Conservation (phyloP, 164 flowering plant species). For the Piper longum region DNA sequence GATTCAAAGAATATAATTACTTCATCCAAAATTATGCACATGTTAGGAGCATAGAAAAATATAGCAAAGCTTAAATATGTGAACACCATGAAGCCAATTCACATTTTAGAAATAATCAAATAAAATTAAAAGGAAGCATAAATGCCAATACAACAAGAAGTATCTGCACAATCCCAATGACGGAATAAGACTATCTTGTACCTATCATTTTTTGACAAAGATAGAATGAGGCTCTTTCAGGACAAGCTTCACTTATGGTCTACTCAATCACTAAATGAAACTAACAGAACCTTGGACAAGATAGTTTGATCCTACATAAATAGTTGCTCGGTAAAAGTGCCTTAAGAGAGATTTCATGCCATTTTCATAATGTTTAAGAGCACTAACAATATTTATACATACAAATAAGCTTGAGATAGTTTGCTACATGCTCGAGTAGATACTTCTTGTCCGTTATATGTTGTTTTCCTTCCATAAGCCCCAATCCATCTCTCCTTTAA, state of each 20-base stretch:
- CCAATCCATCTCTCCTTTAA: conserved; percentile 95
- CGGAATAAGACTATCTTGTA: no score
- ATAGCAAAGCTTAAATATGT: neutral
- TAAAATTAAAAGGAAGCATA: no score
- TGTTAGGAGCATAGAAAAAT: neutral
- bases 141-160: no score
- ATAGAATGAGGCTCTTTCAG: no score
- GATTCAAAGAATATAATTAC: neutral
- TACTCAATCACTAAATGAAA: no score
- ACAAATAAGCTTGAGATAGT: conserved; percentile 83
- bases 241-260: no score
- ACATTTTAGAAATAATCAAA: no score
- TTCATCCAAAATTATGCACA: no score
- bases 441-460: conserved; percentile 67
- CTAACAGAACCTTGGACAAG: neutral
- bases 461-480: conserved; percentile 60
- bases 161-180: no score
- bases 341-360: neutral
- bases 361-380: neutral
- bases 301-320: neutral
- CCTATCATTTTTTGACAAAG: no score
- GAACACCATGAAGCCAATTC: neutral
- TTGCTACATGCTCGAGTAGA: conserved; percentile 63
- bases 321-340: neutral
- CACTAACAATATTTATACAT: conserved; percentile 12